A percentile compares a stretch with the other conserved stretches of the same genome.
Conservation (phyloP, 1,284 basidiomycete genomes). For the Boletus semigastroideus region DNA sequence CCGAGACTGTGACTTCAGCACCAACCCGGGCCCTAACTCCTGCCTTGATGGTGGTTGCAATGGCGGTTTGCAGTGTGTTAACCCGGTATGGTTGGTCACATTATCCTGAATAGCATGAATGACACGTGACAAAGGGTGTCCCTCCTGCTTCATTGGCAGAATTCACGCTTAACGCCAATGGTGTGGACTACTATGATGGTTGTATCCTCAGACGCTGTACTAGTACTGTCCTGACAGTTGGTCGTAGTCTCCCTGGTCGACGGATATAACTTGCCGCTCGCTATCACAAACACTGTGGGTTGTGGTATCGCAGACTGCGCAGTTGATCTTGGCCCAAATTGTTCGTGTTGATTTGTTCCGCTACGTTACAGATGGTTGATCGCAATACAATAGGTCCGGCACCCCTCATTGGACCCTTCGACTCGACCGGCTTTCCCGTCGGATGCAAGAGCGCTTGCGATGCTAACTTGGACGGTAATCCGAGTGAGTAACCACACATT, state of each 20-base stretch:
- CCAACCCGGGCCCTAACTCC: constrained; percentile 49
- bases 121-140: constrained; percentile 40
- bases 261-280: constrained; percentile 48
- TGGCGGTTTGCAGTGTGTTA: constrained; percentile 55
- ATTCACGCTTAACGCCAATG: constrained; percentile 43
- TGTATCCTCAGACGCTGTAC: not conserved
- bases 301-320: constrained; percentile 44
- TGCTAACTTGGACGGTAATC: constrained; percentile 42
- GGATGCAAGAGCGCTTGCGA: constrained; percentile 54
- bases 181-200: constrained; percentile 31
- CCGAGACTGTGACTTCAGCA: constrained; percentile 40
- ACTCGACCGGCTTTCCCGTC: constrained; percentile 41
- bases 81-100: constrained; percentile 39
- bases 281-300: constrained; percentile 40
- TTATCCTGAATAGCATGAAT: not conserved
- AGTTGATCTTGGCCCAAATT: constrained; percentile 44
- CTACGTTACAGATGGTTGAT: not conserved
- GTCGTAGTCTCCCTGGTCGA: constrained; percentile 42
- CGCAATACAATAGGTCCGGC: constrained; percentile 37
- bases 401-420: constrained; percentile 41
- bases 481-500: constrained; percentile 27
- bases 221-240: constrained; percentile 1
- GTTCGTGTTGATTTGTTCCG: constrained; percentile 23
- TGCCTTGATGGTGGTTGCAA: constrained; percentile 57
- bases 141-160: constrained; percentile 64